phyloP scores from a whole-genome alignment of 2,329 filamentous ascomycete species.

The Fusarium dimerum region DNA sequence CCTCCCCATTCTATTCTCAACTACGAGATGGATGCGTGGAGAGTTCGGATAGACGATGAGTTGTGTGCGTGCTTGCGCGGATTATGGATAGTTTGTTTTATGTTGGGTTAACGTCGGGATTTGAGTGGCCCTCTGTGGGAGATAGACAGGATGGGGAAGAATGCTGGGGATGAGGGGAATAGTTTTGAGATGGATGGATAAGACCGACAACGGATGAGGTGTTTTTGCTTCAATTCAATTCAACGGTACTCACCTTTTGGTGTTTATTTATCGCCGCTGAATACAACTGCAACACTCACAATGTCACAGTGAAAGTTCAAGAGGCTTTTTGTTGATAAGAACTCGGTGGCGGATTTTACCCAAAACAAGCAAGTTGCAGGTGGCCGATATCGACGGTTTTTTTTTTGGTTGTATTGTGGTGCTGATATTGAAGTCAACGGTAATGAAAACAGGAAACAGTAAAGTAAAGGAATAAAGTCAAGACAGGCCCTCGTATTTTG shows the following conservation, averaged over 20 bases:
- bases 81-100: not conserved
- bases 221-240: not conserved
- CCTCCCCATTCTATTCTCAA: not conserved
- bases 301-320: not conserved
- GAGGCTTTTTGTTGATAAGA: constrained; percentile 12
- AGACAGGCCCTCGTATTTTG: too few relatives aligned
- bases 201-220: not conserved
- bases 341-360: constrained; percentile 16
- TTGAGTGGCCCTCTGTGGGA: not conserved
- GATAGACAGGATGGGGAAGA: constrained; percentile 13
- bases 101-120: not conserved
- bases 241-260: not conserved
- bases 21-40: not conserved
- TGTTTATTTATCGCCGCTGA: not conserved
- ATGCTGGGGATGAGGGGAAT: constrained; percentile 2
- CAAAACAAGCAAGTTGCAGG: constrained; percentile 14
- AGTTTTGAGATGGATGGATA: constrained; percentile 1
- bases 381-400: constrained; percentile 10
- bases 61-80: not conserved
- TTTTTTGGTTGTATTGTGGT: not conserved
- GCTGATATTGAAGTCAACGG: not conserved
- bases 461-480: too few relatives aligned
- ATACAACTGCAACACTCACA: not conserved
- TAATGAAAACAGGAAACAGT: too few relatives aligned
- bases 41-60: not conserved